Percentiles rank a stretch among this genome's conserved stretches.
phyloP scores from a whole-genome alignment of 306 rosid species.

The Sphenostylis stenocarpa region DNA sequence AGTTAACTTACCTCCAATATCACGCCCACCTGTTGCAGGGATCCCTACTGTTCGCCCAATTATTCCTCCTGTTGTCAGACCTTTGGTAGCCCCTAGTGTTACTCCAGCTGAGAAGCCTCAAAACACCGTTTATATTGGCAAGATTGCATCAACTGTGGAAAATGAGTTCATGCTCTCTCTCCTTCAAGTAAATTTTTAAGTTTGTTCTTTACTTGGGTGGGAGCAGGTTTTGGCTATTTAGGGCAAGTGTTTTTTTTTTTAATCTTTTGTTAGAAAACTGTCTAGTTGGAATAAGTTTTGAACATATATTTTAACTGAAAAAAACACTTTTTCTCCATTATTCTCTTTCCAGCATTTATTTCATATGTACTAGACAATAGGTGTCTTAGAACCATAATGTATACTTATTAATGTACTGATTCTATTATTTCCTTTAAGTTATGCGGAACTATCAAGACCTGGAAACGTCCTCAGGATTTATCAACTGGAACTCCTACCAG shows the following conservation, averaged over 20 bases:
- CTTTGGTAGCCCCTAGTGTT: slow-evolving; percentile 63
- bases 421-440: slow-evolving; percentile 49
- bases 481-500: slow-evolving; percentile 83
- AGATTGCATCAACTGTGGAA: slow-evolving; percentile 89
- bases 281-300: background rate
- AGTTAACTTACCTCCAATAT: slow-evolving; percentile 65
- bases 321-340: background rate
- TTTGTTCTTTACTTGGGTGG: slow-evolving; percentile 8
- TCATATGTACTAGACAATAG: background rate
- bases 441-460: slow-evolving; percentile 93
- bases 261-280: no score
- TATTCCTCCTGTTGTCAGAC: slow-evolving; percentile 76
- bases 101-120: slow-evolving; percentile 83
- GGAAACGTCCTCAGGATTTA: slow-evolving; percentile 94
- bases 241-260: no score
- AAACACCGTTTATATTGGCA: slow-evolving; percentile 87
- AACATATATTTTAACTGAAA: background rate
- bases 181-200: slow-evolving; percentile 64
- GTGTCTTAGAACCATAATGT: background rate
- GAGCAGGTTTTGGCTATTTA: background rate
- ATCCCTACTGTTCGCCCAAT: slow-evolving; percentile 83
- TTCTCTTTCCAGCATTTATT: background rate
- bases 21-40: slow-evolving; percentile 83
- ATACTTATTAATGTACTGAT: slow-evolving; percentile 20
- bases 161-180: slow-evolving; percentile 83